phyloP scores from a whole-genome alignment of 306 rosid species.

The Pyrus pyrifolia region DNA sequence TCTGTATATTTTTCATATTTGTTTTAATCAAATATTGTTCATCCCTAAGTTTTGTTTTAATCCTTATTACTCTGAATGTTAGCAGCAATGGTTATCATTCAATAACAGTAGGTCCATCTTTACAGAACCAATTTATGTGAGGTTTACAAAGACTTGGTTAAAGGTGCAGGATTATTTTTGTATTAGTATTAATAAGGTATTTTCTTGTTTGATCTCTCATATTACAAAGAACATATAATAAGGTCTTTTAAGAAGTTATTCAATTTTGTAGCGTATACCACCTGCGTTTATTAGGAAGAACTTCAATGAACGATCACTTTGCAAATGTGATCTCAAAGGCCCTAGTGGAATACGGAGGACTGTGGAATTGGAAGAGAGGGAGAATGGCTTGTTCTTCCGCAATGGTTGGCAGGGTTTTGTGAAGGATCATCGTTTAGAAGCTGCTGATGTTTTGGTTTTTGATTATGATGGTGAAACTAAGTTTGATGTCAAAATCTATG shows the following conservation, averaged over 20 bases:
- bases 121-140: background rate
- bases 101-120: background rate
- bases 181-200: background rate
- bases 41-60: background rate
- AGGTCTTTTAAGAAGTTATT: background rate
- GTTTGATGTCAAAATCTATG: background rate
- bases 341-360: background rate
- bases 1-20: background rate
- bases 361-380: background rate
- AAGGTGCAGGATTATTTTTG: background rate
- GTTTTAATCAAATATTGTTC: too few species aligned
- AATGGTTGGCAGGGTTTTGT: background rate
- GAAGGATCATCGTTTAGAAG: background rate
- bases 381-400: background rate
- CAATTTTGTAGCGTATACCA: conserved; percentile 1
- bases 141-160: background rate
- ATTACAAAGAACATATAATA: background rate
- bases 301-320: background rate
- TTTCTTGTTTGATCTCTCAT: background rate
- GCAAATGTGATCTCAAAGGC: background rate
- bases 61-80: background rate
- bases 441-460: background rate
- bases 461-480: background rate
- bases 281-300: background rate
- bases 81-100: background rate